Base-by-base conservation (phyloP, 2,329 filamentous ascomycete species). In the Colletotrichum caudatum region DNA sequence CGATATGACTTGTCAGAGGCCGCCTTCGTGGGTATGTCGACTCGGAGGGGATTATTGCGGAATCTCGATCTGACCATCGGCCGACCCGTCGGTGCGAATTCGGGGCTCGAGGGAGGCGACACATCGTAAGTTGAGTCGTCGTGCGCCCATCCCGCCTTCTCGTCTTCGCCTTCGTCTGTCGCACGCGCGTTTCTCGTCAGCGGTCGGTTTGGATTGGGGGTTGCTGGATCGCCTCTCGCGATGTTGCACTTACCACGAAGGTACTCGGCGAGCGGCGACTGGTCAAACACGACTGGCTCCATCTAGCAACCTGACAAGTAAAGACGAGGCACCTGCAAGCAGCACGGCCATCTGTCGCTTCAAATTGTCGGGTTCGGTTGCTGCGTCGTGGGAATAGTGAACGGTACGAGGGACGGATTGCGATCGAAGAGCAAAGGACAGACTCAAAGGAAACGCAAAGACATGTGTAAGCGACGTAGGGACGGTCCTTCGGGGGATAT, bases 201-300 rank as follows among this genome's bases (percentile, higher is more conserved):
- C 70, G 44, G 50, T 44, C 50, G 33, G 71, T 76, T 39, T 50
- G 26, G n/a, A 44, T 33, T 75, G 53, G 37, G 26, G 51, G 46
- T n/a, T 18, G 44, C 53, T 41, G 51, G n/a, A 46, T 44, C 53
- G 57, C 41, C 26, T 48, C 18, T 63, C 33, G 37, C n/a, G 39
- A 44, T 8, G 12, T n/a, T 74, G 50, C 68, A 82, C 86, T 78
- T 82, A 96, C 95, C 94, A 90, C 95, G 92, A 77, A 98, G 90
- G 84, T 96, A 96, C 78, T 93, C 91, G 80, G 94, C 94, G 83
- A 98, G 87, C 77, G 95, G 95, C 80, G 93, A 93, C 84, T 94
- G 91, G 84, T 96, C 90, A 83, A 93, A 93, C 77, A 97, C 90
- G 77, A 97, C 87, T 78, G 93, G 90, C 88, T 97, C 95, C 95